Evolutionary conservation across 2,329 filamentous ascomycete species (phyloP).

Genomic region (Calonectria hawksworthii): DNA sequence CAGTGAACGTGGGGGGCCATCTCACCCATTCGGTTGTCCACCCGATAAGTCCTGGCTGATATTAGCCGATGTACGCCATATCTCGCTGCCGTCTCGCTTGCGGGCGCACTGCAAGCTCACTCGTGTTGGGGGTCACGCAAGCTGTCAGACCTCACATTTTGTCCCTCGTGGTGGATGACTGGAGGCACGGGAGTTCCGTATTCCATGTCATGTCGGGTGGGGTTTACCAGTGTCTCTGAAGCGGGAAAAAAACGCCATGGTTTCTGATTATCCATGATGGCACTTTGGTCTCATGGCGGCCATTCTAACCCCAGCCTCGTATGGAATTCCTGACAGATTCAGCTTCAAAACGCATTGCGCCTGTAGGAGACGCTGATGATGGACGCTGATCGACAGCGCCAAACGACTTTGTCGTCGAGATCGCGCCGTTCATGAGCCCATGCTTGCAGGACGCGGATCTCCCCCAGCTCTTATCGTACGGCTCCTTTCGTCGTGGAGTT

Average conservation of each 20-base stretch:
- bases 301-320: neutral
- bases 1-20: constrained; percentile 38
- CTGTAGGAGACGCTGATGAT: neutral
- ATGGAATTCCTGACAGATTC: neutral
- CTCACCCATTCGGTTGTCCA: constrained; percentile 34
- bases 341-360: neutral
- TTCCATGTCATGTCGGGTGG: constrained; percentile 14
- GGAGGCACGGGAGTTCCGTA: neutral
- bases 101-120: constrained; percentile 37
- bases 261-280: constrained; percentile 16
- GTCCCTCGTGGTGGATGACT: constrained; percentile 13
- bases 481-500: constrained; percentile 6
- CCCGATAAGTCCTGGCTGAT: constrained; percentile 35
- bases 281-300: constrained; percentile 11
- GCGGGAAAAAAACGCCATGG: constrained; percentile 9
- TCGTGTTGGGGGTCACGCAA: constrained; percentile 29
- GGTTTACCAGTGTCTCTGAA: constrained; percentile 15
- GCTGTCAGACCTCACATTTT: constrained; percentile 14
- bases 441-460: constrained; percentile 24
- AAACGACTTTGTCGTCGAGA: constrained; percentile 8
- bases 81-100: constrained; percentile 36
- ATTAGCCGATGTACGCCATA: constrained; percentile 33
- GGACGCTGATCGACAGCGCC: neutral
- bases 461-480: constrained; percentile 20
- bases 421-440: constrained; percentile 34